Conservation (phyloP, 371 early-diverging fungal genomes). For the Mortierella sp. region DNA sequence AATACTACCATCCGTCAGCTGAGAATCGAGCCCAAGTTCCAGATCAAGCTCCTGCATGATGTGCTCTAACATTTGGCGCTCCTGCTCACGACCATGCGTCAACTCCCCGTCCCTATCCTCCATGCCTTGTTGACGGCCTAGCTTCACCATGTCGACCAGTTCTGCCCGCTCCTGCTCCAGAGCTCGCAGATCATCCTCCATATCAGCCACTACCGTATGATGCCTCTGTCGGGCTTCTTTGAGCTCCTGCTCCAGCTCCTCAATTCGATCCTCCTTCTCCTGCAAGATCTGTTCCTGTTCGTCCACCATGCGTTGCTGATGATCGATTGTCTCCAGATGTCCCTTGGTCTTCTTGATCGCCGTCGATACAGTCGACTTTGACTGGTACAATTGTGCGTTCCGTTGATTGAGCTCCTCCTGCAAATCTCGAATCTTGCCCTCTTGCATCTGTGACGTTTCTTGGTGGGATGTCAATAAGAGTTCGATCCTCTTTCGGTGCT, state of each 20-base stretch:
- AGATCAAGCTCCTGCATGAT: constrained; percentile 24
- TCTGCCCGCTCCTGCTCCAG: constrained; percentile 24
- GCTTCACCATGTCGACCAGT: constrained; percentile 19
- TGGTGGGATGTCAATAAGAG: constrained; percentile 34
- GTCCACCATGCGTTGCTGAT: constrained; percentile 27
- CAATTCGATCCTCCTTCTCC: constrained; percentile 37
- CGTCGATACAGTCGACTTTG: constrained; percentile 23
- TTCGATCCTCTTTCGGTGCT: constrained; percentile 32
- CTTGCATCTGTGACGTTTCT: constrained; percentile 26
- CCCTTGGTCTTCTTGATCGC: constrained; percentile 18
- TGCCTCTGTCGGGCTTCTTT: constrained; percentile 28
- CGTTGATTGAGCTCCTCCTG: constrained; percentile 30
- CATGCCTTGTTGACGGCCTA: constrained; percentile 17
- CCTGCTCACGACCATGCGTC: constrained; percentile 21
- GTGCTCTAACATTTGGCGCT: constrained; percentile 17
- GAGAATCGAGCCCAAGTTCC: background rate
- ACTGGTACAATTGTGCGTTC: constrained; percentile 21
- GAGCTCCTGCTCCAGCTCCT: constrained; percentile 40
- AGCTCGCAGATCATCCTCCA: constrained; percentile 36
- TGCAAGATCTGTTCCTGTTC: constrained; percentile 32
- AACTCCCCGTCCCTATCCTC: constrained; percentile 26
- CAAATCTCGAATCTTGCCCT: constrained; percentile 34
- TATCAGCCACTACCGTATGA: constrained; percentile 30
- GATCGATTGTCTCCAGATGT: constrained; percentile 1
- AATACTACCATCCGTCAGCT: background rate